Conservation (phyloP, 805 yeast species). For the Candida qinlingensis region DNA sequence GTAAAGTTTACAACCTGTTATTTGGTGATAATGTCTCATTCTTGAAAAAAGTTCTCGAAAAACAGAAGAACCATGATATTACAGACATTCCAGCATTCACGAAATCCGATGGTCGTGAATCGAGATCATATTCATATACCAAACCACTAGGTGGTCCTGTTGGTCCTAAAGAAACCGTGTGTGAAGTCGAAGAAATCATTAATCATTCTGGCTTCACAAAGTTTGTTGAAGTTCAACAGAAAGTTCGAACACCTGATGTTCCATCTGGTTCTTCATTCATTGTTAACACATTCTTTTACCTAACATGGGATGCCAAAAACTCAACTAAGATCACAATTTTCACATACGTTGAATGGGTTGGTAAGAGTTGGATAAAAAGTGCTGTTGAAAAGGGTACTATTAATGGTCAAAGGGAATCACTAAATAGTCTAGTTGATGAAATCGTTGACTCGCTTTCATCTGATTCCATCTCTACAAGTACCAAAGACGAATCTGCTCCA, state of each 20-base stretch:
- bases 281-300: constrained; percentile 50
- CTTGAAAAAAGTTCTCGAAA: constrained; percentile 39
- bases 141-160: constrained; percentile 65
- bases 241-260: constrained; percentile 73
- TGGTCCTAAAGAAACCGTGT: constrained; percentile 73
- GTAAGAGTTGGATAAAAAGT: constrained; percentile 72
- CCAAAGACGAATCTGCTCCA: constrained; percentile 8
- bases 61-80: constrained; percentile 62
- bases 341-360: constrained; percentile 63
- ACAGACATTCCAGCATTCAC: constrained; percentile 40
- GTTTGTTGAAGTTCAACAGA: constrained; percentile 45
- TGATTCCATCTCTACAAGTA: constrained; percentile 15
- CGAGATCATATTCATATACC: constrained; percentile 49
- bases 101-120: constrained; percentile 23
- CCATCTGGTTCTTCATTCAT: constrained; percentile 70
- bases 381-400: constrained; percentile 72
- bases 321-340: constrained; percentile 47
- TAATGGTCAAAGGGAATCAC: constrained; percentile 63
- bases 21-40: constrained; percentile 56
- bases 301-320: constrained; percentile 61
- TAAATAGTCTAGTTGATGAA: constrained; percentile 41
- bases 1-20: constrained; percentile 50
- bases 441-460: background rate
- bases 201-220: constrained; percentile 46
- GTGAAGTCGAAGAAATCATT: constrained; percentile 56